Evolutionary conservation across 208 protist species (phyloP), one percentile per base, ranked within the genome.

Genomic region (Histomonas meleagridis): DNA sequence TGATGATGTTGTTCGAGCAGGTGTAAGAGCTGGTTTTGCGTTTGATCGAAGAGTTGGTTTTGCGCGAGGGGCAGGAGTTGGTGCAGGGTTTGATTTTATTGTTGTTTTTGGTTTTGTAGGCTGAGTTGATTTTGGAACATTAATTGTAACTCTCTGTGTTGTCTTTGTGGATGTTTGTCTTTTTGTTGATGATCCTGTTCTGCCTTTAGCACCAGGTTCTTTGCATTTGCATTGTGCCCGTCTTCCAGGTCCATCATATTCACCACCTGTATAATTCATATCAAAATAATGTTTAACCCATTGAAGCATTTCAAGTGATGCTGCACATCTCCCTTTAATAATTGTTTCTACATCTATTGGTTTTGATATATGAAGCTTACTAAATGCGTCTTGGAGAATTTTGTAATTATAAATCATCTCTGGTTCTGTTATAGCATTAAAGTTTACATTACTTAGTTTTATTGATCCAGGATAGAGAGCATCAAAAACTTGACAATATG

Each of bases 401-500:
- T 70, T 91, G 28, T 35, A 91, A 53, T 91, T 91, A 16, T 91
- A 32, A 21, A 91, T 53, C 28, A 69, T 46, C 0, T 91, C 86
- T 23, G 10, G 14, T 65, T 91, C 86, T 49, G 14, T 48, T 55
- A 69, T 4, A 49, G 53, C 2, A 43, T 60, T 60, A 48, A 55
- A 91, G 69, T 70, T 65, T 0, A 91, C 86, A 7, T 53, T 12
- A n/a, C 38, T 32, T 28, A 91, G 32, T 46, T 14, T 3, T 7
- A 91, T 32, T 48, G 28, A 32, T 0, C 35, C 53, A 26, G 86
- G 86, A 69, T 91, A 32, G 26, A 91, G 48, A n/a, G 86, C 49
- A 48, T 91, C 86, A 60, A 91, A 38, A 48, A 91, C 28, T 43
- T 91, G 49, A 32, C 86, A 91, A 91, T 55, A 91, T 1, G 55